Conservation (phyloP, 805 yeast genomes). For the Wilhelminamyces savonicus region DNA sequence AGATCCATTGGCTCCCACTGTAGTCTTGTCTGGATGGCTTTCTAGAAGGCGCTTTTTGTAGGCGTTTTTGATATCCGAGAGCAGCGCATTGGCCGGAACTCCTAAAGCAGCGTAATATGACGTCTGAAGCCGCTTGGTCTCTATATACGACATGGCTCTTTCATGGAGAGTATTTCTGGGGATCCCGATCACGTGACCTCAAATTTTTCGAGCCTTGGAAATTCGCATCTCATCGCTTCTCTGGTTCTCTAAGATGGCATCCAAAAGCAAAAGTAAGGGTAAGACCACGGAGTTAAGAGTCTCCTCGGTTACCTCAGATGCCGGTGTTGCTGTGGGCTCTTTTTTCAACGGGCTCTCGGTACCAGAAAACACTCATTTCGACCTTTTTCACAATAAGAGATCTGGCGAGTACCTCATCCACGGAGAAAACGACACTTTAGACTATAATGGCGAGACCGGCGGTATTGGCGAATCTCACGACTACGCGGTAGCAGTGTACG, state of each 20-base stretch:
- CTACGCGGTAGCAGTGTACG: slow-evolving; percentile 75
- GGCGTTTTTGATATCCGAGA: slow-evolving; percentile 48
- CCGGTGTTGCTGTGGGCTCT: slow-evolving; percentile 55
- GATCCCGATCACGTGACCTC: no score
- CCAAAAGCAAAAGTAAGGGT: slow-evolving; percentile 27
- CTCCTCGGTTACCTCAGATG: slow-evolving; percentile 19
- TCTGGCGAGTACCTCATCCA: slow-evolving; percentile 50
- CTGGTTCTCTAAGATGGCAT: slow-evolving; percentile 11
- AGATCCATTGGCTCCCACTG: slow-evolving; percentile 2
- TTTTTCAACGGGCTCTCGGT: slow-evolving; percentile 73
- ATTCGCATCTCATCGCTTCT: no score
- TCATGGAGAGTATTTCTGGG: no score
- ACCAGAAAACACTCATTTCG: slow-evolving; percentile 54
- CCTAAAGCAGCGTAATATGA: slow-evolving; percentile 57
- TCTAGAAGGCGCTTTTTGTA: slow-evolving; percentile 54
- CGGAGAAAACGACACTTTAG: slow-evolving; percentile 71
- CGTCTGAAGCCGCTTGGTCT: slow-evolving; percentile 1
- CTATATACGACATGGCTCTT: neutral
- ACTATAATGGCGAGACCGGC: slow-evolving; percentile 56
- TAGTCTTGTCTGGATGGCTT: slow-evolving; percentile 86
- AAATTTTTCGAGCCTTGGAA: no score
- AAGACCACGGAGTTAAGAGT: slow-evolving; percentile 38
- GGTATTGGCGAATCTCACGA: slow-evolving; percentile 30
- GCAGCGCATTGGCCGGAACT: slow-evolving; percentile 31
- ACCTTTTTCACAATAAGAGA: slow-evolving; percentile 49